A percentile compares a stretch with the other conserved stretches of the same genome.
Evolutionary conservation across 1,139 yeast species (phyloP).

Genomic region (Chernovozyma aurita): DNA sequence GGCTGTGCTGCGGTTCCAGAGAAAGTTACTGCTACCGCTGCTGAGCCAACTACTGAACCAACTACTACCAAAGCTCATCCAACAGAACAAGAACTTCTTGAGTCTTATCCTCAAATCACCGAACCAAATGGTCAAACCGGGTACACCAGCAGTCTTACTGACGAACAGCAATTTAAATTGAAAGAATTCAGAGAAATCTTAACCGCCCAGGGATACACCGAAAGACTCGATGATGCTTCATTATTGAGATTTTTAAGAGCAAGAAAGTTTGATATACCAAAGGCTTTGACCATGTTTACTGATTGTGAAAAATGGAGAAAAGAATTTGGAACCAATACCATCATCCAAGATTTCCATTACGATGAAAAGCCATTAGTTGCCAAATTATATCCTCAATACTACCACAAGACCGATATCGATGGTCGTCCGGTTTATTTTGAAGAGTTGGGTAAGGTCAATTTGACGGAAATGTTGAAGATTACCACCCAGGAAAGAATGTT

Average conservation of each 20-base stretch:
- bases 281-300: conserved; percentile 77
- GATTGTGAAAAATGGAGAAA: conserved; percentile 91
- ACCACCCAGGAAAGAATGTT: conserved; percentile 96
- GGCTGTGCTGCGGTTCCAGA: too few species aligned
- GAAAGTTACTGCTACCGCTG: too few species aligned
- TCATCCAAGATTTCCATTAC: conserved; percentile 81
- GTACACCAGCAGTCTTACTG: conserved; percentile 74
- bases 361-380: conserved; percentile 89
- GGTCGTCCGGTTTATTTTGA: conserved; percentile 96
- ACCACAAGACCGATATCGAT: conserved; percentile 93
- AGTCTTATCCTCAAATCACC: conserved; percentile 65
- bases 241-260: conserved; percentile 90
- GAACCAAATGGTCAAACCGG: conserved; percentile 66
- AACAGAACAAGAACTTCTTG: conserved; percentile 27
- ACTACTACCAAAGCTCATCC: conserved; percentile 1
- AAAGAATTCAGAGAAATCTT: conserved; percentile 56
- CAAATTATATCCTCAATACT: conserved; percentile 88
- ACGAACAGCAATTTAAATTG: conserved; percentile 59
- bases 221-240: conserved; percentile 85
- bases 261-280: conserved; percentile 80
- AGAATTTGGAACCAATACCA: conserved; percentile 81
- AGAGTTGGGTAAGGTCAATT: conserved; percentile 87
- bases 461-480: conserved; percentile 86
- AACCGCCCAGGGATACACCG: conserved; percentile 58
- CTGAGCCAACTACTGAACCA: conserved; percentile 1